These are phyloP conservation scores for Trametes polyzona DNA, from an alignment of 1,284 basidiomycete genomes.

Conservation along the genomic window DNA sequence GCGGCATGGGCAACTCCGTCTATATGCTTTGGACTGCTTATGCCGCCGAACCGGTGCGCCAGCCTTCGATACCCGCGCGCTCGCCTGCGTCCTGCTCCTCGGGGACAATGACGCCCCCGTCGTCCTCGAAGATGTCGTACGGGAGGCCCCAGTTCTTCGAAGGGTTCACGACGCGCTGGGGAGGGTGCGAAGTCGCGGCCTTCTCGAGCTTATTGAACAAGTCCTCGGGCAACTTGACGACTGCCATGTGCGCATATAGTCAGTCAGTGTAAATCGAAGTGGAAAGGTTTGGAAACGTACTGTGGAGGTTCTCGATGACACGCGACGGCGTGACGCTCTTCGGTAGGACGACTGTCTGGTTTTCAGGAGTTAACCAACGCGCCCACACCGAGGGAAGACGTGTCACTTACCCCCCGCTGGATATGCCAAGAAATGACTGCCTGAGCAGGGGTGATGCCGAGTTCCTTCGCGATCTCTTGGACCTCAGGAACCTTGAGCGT, in stretches of 20 bases:
- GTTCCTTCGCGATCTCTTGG: constrained; percentile 50
- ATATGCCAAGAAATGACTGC: constrained; percentile 81
- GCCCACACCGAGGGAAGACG: neutral
- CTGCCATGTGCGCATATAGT: constrained; percentile 34
- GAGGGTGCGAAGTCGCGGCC: constrained; percentile 58
- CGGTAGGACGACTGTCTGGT: constrained; percentile 71
- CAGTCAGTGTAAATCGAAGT: neutral
- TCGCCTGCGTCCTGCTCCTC: constrained; percentile 9
- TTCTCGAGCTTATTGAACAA: constrained; percentile 63
- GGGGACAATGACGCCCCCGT: constrained; percentile 24
- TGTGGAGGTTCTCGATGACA: constrained; percentile 71
- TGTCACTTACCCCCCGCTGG: constrained; percentile 67
- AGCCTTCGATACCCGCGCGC: neutral
- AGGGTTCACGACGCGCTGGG: constrained; percentile 62
- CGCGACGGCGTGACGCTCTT: constrained; percentile 80
- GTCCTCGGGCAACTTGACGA: constrained; percentile 54
- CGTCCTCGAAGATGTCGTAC: constrained; percentile 63
- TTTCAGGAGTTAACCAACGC: neutral
- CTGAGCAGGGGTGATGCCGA: constrained; percentile 78
- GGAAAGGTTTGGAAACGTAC: constrained; percentile 37
- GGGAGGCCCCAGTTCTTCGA: constrained; percentile 63
- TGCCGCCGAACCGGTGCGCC: neutral
- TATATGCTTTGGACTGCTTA: neutral
- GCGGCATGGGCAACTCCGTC: too few relatives aligned
- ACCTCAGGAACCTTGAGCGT: constrained; percentile 60